Conservation (phyloP, 306 rosid species). For the Acacia acuminata region DNA sequence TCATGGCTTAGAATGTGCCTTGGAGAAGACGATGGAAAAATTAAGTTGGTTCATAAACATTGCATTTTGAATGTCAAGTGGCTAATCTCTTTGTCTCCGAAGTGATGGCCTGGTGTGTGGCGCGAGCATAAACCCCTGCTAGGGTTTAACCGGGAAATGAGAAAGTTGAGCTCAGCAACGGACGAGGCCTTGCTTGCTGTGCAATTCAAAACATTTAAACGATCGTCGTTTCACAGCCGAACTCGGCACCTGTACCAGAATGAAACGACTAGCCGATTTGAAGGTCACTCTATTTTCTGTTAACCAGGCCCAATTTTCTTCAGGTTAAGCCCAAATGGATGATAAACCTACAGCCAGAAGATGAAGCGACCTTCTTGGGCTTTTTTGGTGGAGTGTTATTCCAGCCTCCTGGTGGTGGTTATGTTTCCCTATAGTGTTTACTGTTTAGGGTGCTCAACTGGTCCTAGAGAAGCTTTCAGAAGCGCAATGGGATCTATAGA, state of each 20-base stretch:
- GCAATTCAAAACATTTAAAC: conserved; percentile 29
- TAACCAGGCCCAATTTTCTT: not conserved
- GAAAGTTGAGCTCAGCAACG: not conserved
- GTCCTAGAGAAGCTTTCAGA: no score
- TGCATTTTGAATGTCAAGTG: not conserved
- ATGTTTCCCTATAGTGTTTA: no score
- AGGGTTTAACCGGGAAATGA: conserved; percentile 54
- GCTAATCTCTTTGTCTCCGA: not conserved
- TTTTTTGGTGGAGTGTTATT: not conserved
- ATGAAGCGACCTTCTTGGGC: not conserved
- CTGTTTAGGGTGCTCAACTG: no score
- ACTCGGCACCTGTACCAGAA: not conserved
- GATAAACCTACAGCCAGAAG: not conserved
- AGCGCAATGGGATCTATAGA: no score
- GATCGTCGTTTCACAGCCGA: not conserved
- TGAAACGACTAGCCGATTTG: not conserved
- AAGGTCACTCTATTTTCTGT: not conserved
- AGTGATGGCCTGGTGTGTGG: not conserved
- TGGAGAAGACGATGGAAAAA: not conserved
- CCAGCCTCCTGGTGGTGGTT: no score
- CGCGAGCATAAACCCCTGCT: conserved; percentile 46
- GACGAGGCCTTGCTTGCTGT: conserved; percentile 25
- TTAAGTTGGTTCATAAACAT: not conserved
- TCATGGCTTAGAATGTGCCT: conserved; percentile 49
- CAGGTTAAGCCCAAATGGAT: not conserved